phyloP scores from a whole-genome alignment of 116 monocot species.

The Cymodocea nodosa region DNA sequence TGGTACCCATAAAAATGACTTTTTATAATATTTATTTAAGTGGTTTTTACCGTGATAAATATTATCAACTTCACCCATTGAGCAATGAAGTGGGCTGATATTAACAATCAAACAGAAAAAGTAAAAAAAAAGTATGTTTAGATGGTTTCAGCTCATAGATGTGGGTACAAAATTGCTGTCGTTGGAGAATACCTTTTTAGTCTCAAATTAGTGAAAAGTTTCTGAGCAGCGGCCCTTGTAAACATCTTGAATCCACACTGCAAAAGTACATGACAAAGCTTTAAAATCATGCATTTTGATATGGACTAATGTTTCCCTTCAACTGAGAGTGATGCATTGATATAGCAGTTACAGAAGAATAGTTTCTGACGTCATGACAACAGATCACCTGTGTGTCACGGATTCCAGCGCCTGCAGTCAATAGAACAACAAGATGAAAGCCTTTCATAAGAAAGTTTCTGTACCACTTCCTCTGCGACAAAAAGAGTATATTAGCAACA shows the following conservation, averaged over 20 bases:
- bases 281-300: conserved; percentile 44
- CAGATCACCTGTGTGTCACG: conserved; percentile 76
- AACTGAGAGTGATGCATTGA: too few relatives aligned
- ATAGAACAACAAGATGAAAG: conserved; percentile 83
- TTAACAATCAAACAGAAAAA: too few relatives aligned
- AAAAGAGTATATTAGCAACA: conserved; percentile 1
- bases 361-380: neutral
- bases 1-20: too few relatives aligned
- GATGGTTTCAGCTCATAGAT: too few relatives aligned
- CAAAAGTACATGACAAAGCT: conserved; percentile 37
- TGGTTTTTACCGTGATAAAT: too few relatives aligned
- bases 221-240: conserved; percentile 79
- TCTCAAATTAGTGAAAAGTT: conserved; percentile 81
- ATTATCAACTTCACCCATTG: too few relatives aligned
- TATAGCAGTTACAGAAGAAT: neutral
- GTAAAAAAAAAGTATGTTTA: too few relatives aligned
- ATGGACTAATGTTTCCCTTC: too few relatives aligned
- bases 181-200: conserved; percentile 53
- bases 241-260: conserved; percentile 95
- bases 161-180: neutral
- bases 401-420: conserved; percentile 76
- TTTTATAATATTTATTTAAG: too few relatives aligned
- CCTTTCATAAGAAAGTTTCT: conserved; percentile 96
- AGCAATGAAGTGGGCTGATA: too few relatives aligned
- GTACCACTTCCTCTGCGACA: conserved; percentile 87